Percentiles rank a stretch among this genome's conserved stretches.
These are phyloP conservation scores for Picochlorum sp. DNA, from an alignment of 139 green algal genomes.

Conservation along the genomic window DNA sequence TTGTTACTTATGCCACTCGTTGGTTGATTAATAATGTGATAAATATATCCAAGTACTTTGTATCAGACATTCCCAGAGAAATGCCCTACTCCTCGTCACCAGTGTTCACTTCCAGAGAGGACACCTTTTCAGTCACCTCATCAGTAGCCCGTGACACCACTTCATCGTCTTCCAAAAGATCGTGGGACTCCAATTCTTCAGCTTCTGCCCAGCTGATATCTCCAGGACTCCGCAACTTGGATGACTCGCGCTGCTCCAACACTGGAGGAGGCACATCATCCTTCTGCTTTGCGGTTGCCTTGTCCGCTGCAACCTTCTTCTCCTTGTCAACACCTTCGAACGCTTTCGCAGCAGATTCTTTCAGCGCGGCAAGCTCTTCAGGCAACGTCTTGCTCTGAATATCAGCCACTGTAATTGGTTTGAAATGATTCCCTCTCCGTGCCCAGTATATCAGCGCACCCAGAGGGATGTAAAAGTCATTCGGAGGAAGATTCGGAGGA, in stretches of 20 bases:
- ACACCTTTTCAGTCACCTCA: too few species aligned
- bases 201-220: neutral
- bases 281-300: neutral
- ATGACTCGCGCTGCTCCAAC: neutral
- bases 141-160: neutral
- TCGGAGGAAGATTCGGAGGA: constrained; percentile 31
- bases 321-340: neutral
- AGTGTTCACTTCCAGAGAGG: too few species aligned
- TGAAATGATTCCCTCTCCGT: constrained; percentile 16
- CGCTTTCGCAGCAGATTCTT: constrained; percentile 7
- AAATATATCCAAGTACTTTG: constrained; percentile 1
- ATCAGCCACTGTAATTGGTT: constrained; percentile 12
- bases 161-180: neutral
- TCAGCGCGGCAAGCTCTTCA: constrained; percentile 7
- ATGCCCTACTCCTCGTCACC: constrained; percentile 4
- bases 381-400: constrained; percentile 15
- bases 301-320: neutral
- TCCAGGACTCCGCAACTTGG: neutral
- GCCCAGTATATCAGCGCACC: constrained; percentile 17
- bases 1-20: neutral
- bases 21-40: constrained; percentile 3
- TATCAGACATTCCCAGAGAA: neutral
- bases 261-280: neutral
- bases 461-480: constrained; percentile 27
- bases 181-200: neutral